These are phyloP conservation scores for Suhomyces sp. DNA, from an alignment of 805 yeast species.

Conservation along the genomic window DNA sequence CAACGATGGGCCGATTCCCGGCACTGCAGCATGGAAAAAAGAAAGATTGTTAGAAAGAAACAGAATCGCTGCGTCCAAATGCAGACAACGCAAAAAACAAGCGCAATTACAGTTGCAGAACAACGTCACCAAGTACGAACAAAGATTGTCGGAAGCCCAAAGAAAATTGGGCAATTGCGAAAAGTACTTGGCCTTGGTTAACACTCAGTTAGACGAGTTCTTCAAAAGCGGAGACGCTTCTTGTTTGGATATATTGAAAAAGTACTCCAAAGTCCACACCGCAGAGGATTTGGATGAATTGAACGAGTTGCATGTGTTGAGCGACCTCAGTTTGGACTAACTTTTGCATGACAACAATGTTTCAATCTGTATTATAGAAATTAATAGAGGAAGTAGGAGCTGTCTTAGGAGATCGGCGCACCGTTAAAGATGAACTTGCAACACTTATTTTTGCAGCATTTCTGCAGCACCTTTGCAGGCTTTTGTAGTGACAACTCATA, in stretches of 20 bases:
- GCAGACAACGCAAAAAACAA: slow-evolving; percentile 65
- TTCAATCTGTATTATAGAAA: background rate
- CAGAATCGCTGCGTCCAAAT: slow-evolving; percentile 65
- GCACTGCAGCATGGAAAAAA: slow-evolving; percentile 66
- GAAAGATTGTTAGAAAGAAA: slow-evolving; percentile 60
- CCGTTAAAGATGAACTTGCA: background rate
- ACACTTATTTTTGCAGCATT: background rate
- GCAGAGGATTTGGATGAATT: slow-evolving; percentile 9
- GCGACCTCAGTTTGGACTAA: slow-evolving; percentile 3
- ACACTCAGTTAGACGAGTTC: slow-evolving; percentile 7
- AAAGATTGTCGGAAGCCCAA: slow-evolving; percentile 36
- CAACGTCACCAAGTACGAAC: slow-evolving; percentile 49
- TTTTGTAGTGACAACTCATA: background rate
- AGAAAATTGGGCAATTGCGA: slow-evolving; percentile 20
- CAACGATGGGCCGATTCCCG: slow-evolving; percentile 56
- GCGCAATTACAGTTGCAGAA: slow-evolving; percentile 66
- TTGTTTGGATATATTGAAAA: slow-evolving; percentile 5
- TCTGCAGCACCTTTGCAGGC: background rate
- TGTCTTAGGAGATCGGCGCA: background rate
- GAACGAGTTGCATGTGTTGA: slow-evolving; percentile 2
- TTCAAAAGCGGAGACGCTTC: slow-evolving; percentile 8
- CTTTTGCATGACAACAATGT: background rate
- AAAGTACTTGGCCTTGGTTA: slow-evolving; percentile 9
- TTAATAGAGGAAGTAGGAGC: background rate
- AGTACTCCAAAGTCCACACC: slow-evolving; percentile 1